These are phyloP conservation scores for Taphrina pruni DNA, from an alignment of 1,139 yeast genomes.

Conservation along the genomic window DNA sequence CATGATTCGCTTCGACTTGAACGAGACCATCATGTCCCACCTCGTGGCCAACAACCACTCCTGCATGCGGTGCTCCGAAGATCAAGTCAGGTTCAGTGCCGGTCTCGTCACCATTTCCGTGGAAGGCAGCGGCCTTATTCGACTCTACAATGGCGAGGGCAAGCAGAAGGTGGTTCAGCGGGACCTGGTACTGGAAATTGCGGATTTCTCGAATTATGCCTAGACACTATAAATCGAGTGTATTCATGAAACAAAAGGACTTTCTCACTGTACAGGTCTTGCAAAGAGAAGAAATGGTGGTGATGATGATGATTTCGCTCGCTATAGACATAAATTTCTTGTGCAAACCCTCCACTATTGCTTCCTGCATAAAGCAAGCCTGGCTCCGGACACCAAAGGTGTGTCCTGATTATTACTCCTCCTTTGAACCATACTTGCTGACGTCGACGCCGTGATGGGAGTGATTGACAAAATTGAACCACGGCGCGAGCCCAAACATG, in stretches of 20 bases:
- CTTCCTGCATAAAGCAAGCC: no score
- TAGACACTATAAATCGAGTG: background rate
- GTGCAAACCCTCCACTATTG: no score
- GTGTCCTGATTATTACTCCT: background rate
- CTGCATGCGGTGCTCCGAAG: conserved; percentile 15
- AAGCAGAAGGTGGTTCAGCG: background rate
- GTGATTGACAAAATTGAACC: conserved; percentile 79
- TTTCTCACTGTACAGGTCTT: no score
- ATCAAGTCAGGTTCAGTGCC: conserved; percentile 7
- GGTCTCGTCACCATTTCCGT: conserved; percentile 1
- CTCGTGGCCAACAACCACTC: conserved; percentile 3
- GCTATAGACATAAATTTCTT: conserved; percentile 1
- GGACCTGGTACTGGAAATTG: background rate
- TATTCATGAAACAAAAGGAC: no score
- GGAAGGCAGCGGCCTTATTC: background rate
- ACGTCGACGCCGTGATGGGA: conserved; percentile 79
- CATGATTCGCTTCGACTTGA: conserved; percentile 4
- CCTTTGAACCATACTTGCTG: conserved; percentile 28
- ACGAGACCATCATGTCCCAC: conserved; percentile 7
- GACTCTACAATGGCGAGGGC: background rate
- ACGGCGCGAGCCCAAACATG: conserved; percentile 60
- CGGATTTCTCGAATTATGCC: background rate
- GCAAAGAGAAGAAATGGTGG: no score
- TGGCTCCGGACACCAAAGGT: no score
- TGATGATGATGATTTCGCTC: background rate